A percentile compares a stretch with the other conserved stretches of the same genome.
phyloP scores from a whole-genome alignment of 345 rosid genomes.

The Carallia pectinifolia region DNA sequence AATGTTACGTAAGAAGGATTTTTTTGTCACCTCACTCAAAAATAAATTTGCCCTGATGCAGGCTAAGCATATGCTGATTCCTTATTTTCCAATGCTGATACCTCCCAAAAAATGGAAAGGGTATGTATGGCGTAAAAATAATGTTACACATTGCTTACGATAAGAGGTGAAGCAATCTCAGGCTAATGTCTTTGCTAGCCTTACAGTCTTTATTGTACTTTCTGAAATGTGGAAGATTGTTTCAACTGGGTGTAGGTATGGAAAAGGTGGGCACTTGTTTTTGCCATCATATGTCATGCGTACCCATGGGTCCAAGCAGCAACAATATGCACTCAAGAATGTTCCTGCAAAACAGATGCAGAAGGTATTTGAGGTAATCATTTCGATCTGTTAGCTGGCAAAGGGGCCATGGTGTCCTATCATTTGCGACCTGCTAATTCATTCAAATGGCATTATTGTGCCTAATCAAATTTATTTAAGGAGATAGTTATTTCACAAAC shows the following conservation, averaged over 20 bases:
- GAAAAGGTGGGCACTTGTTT: slow-evolving; percentile 35
- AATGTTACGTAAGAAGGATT: too few species aligned
- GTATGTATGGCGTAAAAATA: slow-evolving; percentile 42
- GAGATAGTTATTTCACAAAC: too few species aligned
- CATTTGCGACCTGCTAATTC: neutral
- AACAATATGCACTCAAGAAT: slow-evolving; percentile 24
- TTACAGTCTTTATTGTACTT: too few species aligned
- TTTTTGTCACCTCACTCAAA: slow-evolving; percentile 3
- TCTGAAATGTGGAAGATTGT: too few species aligned
- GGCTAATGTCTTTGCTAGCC: too few species aligned
- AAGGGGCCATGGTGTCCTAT: neutral
- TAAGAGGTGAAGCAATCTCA: neutral
- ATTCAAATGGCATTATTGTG: too few species aligned
- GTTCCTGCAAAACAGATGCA: slow-evolving; percentile 24
- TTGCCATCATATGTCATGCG: slow-evolving; percentile 37
- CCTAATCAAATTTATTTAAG: too few species aligned
- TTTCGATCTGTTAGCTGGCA: neutral
- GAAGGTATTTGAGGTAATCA: slow-evolving; percentile 31
- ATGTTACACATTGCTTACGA: neutral
- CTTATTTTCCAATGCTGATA: slow-evolving; percentile 93
- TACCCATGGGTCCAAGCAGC: slow-evolving; percentile 33
- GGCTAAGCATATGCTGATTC: slow-evolving; percentile 89
- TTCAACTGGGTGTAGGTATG: slow-evolving; percentile 21
- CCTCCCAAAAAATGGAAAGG: slow-evolving; percentile 98
- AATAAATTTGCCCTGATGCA: slow-evolving; percentile 39